Percentiles rank a stretch among this genome's conserved stretches.
These are phyloP conservation scores for Bombardia bombarda DNA, from an alignment of 495 filamentous ascomycete species.

Conservation along the genomic window DNA sequence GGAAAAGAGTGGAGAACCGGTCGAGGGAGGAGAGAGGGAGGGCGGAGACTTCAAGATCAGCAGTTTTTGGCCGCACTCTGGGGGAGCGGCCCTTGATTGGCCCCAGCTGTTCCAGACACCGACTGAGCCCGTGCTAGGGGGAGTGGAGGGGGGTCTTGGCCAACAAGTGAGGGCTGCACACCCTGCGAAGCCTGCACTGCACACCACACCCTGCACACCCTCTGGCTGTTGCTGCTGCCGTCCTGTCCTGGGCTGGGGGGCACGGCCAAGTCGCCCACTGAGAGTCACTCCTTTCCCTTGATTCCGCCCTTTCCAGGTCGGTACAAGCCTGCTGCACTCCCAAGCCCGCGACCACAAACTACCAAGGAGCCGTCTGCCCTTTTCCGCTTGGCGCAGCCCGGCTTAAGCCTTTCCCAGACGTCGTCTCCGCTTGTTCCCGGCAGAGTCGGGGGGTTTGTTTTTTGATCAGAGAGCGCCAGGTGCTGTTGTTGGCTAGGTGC, in stretches of 20 bases:
- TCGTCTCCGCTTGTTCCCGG: neutral
- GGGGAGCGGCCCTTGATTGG: conserved; percentile 18
- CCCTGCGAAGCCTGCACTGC: conserved; percentile 7
- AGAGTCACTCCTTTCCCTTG: conserved; percentile 1
- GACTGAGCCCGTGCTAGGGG: conserved; percentile 16
- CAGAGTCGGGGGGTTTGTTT: too few species aligned
- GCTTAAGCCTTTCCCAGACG: conserved; percentile 1
- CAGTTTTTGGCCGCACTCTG: conserved; percentile 15
- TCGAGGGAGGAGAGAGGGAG: conserved; percentile 7
- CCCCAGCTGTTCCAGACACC: conserved; percentile 2
- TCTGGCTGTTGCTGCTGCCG: too few species aligned
- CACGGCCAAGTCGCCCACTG: neutral
- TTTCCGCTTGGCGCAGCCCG: neutral
- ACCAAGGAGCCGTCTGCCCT: neutral
- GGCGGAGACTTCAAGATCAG: conserved; percentile 20
- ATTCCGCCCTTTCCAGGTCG: conserved; percentile 14
- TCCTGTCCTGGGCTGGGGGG: neutral
- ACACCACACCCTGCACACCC: conserved; percentile 9
- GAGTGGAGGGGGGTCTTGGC: conserved; percentile 11
- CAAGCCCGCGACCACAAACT: neutral
- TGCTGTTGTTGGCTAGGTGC: too few species aligned
- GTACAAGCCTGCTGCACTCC: conserved; percentile 9
- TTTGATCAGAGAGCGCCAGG: too few species aligned
- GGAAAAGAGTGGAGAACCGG: conserved; percentile 22
- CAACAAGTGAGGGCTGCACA: neutral